These are phyloP conservation scores for Phytopythium cucurbitacearum DNA, from an alignment of 352 stramenopile species.

Conservation along the genomic window DNA sequence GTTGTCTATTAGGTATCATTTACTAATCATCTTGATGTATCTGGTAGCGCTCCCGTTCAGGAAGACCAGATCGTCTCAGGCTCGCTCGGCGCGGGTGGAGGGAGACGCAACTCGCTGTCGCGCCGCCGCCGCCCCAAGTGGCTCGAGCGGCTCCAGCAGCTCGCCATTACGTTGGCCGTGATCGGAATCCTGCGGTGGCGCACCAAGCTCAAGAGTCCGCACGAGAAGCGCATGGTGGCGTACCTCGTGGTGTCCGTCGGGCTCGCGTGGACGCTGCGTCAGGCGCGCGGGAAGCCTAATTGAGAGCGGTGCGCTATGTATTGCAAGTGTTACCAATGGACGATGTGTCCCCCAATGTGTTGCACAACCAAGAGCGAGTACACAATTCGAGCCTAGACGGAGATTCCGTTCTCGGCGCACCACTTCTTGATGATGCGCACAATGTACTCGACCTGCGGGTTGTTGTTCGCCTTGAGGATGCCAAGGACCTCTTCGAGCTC, in stretches of 20 bases:
- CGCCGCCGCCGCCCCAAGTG: slow-evolving; percentile 22
- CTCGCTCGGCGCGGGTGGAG: slow-evolving; percentile 10
- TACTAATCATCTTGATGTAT: too few relatives aligned
- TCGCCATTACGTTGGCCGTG: slow-evolving; percentile 33
- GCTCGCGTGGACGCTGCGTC: slow-evolving; percentile 50
- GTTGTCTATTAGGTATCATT: too few relatives aligned
- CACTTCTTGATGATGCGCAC: slow-evolving; percentile 96
- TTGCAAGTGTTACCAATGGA: not conserved
- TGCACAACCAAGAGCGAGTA: not conserved
- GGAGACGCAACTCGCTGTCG: slow-evolving; percentile 16
- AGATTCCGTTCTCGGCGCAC: slow-evolving; percentile 88
- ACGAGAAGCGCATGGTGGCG: slow-evolving; percentile 53
- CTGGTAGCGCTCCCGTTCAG: slow-evolving; percentile 49
- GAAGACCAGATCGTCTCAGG: slow-evolving; percentile 30
- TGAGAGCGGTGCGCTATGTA: not conserved
- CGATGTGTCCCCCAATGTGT: not conserved
- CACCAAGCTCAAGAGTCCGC: slow-evolving; percentile 33
- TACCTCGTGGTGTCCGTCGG: slow-evolving; percentile 65
- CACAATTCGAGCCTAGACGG: slow-evolving; percentile 27
- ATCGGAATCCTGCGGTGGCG: slow-evolving; percentile 46
- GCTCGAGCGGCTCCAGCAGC: slow-evolving; percentile 27
- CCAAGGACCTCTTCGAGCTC: slow-evolving; percentile 89
- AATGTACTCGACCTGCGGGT: slow-evolving; percentile 95
- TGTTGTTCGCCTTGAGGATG: slow-evolving; percentile 93
- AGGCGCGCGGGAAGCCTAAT: slow-evolving; percentile 31